Evolutionary conservation across 441 rosid genomes (phyloP), one percentile per base, ranked within the genome.

Genomic region (Aquilaria agallochum): DNA sequence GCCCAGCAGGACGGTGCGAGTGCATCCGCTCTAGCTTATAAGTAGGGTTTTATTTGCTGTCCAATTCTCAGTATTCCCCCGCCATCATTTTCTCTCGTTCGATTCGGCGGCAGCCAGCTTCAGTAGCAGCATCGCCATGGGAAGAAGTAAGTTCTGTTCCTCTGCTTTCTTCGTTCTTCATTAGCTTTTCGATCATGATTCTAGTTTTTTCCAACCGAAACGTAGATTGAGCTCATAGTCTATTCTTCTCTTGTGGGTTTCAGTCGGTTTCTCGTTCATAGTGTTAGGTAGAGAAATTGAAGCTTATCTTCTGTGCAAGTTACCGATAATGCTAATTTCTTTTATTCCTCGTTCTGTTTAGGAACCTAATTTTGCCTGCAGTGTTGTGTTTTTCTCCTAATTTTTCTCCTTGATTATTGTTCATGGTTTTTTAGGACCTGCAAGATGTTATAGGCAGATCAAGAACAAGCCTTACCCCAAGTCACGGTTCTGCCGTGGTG

Each of bases 381-480:
- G 56, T 50, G 11, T 15, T 50, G 2, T 60, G 12, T 49, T 60
- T 20, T 27, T 13, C 13, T 52, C 13, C 14, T 20, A 7, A 34
- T 14, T 27, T 53, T 4, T 62, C 9, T 20, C 9, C 13, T 5
- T 40, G 36, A 7, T 62, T 27, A 8, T 42, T 51, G 42, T 45
- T 42, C 3, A 53, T 20, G 15, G 59, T 27, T 52, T 48, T 44
- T 52, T 54, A 76, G 81, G 81, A 68, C 76, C 74, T 1, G 81
- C 81, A 62, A 73, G 81, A 51, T 77, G 77, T 44, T 77, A 77
- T 65, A 72, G 81, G 13, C 81, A 73, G 58, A 77, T 77, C 15
- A 76, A 73, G 73, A 76, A 76, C 1, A 76, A 76, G 66, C 80
- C 80, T 13, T 76, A 76, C 73, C 80, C 78, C 0, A 76, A 76